Base-by-base conservation (phyloP, 2,329 filamentous ascomycete species). In the Passalora sequoiae region DNA sequence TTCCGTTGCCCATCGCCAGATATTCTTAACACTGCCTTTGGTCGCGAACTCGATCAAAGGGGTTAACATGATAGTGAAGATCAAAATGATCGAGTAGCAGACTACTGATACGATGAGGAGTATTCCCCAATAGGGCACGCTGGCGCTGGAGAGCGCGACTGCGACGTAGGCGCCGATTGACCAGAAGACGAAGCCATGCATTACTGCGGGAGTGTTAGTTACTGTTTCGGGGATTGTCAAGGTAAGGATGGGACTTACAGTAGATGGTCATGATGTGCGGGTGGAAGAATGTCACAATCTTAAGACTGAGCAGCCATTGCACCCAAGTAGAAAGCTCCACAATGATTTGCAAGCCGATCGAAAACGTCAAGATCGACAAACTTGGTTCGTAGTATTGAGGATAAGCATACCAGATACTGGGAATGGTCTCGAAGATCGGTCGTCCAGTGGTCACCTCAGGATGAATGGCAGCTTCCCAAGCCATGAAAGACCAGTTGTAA, bases 241-340 rank as follows among this genome's bases (percentile, higher is more conserved):
- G 9, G 19, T 9, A 2, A n/a, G 16, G 19, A 28, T 6, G 21
- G 21, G 24, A 45, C 50, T 53, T 64, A 53, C 52, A 35, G 50
- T 73, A 73, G 41, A 73, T 69, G 27, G 69, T 73, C 56, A 72
- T 72, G 50, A 72, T 69, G 53, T 73, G 70, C 4, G 70, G 70
- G 55, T 72, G 72, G 13, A 73, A 54, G 32, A 64, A 58, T 4
- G 68, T 62, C 20, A 73, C 59, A 16, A 66, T 36, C 16, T 60
- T 64, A 3, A 62, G 56, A 3, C 66, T 69, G 2, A 74, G 58
- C 7, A 69, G 46, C 53, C 63, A 68, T 50, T 74, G 71, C 1
- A 69, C 49, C 38, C 57, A 53, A 1, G 64, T 63, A 8, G 55
- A 62, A 3, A 66, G 57, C 40, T 67, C 65, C 15, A 66, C 60